Conservation (phyloP, 106 monocot genomes). For the Dendrobium catenatum region DNA sequence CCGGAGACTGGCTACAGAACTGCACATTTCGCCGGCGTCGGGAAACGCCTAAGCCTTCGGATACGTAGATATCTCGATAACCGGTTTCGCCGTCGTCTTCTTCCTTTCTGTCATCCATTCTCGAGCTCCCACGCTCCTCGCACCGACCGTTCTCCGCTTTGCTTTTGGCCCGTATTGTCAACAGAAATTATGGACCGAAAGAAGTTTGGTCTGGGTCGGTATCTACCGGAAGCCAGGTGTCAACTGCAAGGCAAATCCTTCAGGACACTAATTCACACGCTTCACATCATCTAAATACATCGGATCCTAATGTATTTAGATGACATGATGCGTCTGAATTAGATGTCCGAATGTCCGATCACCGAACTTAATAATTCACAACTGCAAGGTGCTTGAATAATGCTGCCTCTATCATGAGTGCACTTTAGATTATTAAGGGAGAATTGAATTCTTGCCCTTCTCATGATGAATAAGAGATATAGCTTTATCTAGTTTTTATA, state of each 20-base stretch:
- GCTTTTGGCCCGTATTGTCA: not conserved
- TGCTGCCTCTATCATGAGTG: no score
- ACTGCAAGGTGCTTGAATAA: no score
- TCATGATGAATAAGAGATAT: no score
- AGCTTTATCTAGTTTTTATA: no score
- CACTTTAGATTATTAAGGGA: no score
- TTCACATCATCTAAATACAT: no score
- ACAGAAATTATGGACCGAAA: not conserved
- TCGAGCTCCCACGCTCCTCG: not conserved
- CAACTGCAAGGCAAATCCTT: not conserved
- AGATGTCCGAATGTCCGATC: no score
- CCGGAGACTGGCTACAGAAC: conserved; percentile 9
- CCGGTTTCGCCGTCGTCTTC: not conserved
- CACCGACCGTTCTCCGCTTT: not conserved
- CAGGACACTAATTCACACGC: no score
- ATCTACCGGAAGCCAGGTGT: not conserved
- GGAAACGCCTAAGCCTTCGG: not conserved
- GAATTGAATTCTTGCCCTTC: no score
- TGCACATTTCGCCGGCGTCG: not conserved
- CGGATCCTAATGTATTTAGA: no score
- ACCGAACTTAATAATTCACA: no score
- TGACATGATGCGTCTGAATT: no score
- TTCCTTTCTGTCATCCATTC: not conserved
- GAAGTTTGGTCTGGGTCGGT: not conserved
- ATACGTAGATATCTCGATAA: not conserved